Base-by-base conservation (phyloP, 768 basidiomycete genomes). In the Tylopilus felleus region DNA sequence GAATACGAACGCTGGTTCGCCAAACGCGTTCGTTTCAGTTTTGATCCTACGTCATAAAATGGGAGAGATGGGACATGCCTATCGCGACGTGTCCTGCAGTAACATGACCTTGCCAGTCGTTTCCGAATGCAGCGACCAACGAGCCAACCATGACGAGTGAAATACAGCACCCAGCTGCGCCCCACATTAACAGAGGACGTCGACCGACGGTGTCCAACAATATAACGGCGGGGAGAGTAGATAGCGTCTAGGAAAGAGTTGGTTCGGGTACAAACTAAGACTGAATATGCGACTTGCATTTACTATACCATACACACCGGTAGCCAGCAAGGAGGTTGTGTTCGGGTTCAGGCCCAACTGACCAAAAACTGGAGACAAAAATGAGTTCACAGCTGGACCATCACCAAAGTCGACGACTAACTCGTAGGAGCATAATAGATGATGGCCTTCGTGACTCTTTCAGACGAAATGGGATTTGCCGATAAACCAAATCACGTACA, bases 281-380 rank as follows among this genome's bases (percentile, higher is more conserved):
- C 21, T 16, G 31, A 17, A 55, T 27, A 45, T 3, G 25, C 8
- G 4, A 57, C 61, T 36, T 43, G 63, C 64, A 14, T 68, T 72
- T 16, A 71, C 67, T 56, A 75, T 62, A 8, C 75, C 75, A 19
- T 68, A 74, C 21, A 74, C 72, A 13, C 75, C 75, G 1, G 74
- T 73, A n/a, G 75, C 75, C 10, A 76, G 58, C 7, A 76, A 54
- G 8, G 75, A 76, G 1, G 75, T 72, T 1, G 75, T 75, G 35
- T 68, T 73, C 0, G 69, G 70, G 21, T 73, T 65, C 31, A 76
- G 58, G n/a, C 73, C 74, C n/a, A 77, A 53, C 49, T 74, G 72
- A 47, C 69, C 63, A 51, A 76, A 76, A 35, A 77, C 75, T 64
- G n/a, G 58, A 33, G 9, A 52, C 7, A 60, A 59, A 60, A 59